Evolutionary conservation across 176 grass and related monocot species (phyloP), one percentile per base, ranked within the genome.

Genomic region (Eremochloa ophiuroides): DNA sequence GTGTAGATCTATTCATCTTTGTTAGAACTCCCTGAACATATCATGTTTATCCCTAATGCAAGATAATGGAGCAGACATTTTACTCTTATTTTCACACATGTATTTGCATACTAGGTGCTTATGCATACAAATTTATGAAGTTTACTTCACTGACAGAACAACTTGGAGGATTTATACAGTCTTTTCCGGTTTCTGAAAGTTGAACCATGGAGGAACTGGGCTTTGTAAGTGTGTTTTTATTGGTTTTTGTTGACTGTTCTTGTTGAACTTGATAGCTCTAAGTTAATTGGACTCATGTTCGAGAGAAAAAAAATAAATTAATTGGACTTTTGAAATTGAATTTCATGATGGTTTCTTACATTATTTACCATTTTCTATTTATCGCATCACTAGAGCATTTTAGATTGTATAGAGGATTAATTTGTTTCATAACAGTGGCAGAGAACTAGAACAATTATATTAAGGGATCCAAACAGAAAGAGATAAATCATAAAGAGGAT

Each of bases 151-250:
- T 83, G 73, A 76, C 87, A 97, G 94, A 98, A 98, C 66, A 98
- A 94, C 40, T 71, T 94, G 86, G 92, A 98, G 74, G 95, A 98
- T 91, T 34, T 98, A 39, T 98, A 98, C 82, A 98, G 95, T 74
- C 95, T 98, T 91, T 85, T 98, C 16, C 86, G 90, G 22, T 98
- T 98, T 86, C 64, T 98, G 84, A 94, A 86, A 85, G 85, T 94
- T 80, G 95, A 98, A 64, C 95, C 92, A 62, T 98, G 95, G 95
- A 89, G 86, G 71, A 91, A 93, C 66, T 89, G 92, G 92, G 84
- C 81, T 69, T 80, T 93, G 95, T 98, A 94, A 93, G 90, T 94
- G 53, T 80, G n/a, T 40, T 73, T 66, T 61, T 16, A 62, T 40
- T 82, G 43, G 18, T 28, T 87, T 78, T 73, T 48, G 47, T 85